Conservation (phyloP, 768 basidiomycete species). For the Cystofilobasidium capitatum region DNA sequence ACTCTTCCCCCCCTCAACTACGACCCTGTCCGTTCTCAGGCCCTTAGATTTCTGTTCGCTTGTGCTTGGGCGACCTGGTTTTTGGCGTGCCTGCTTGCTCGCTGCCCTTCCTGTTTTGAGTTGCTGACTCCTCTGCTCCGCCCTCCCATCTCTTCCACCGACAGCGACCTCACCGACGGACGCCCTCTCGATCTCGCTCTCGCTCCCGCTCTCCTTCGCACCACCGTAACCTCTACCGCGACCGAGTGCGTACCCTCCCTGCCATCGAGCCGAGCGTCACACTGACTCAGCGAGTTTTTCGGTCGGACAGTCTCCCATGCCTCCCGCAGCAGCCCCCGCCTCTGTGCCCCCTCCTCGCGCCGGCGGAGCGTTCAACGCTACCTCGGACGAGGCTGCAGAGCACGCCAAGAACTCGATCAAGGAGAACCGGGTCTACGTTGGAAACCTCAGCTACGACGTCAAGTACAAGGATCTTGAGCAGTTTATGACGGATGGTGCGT, state of each 20-base stretch:
- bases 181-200: slow-evolving; percentile 5
- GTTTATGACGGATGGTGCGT: slow-evolving; percentile 99
- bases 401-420: slow-evolving; percentile 93
- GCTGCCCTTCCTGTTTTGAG: neutral
- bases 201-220: slow-evolving; percentile 17
- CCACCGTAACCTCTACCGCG: neutral
- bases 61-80: too few species aligned
- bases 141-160: neutral
- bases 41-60: too few species aligned
- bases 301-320: slow-evolving; percentile 1
- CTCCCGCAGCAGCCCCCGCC: slow-evolving; percentile 3
- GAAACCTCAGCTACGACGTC: slow-evolving; percentile 97
- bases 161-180: slow-evolving; percentile 8
- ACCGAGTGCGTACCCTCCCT: slow-evolving; percentile 8
- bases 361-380: slow-evolving; percentile 38
- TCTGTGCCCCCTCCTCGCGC: slow-evolving; percentile 9
- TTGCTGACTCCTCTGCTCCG: neutral
- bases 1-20: too few species aligned
- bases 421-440: slow-evolving; percentile 97
- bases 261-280: neutral
- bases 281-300: too few species aligned
- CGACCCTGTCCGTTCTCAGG: too few species aligned
- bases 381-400: slow-evolving; percentile 79
- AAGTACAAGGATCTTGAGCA: slow-evolving; percentile 98
- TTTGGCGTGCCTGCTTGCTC: too few species aligned